phyloP scores from a whole-genome alignment of 2,329 filamentous ascomycete genomes.

The Corinectria fuckeliana region DNA sequence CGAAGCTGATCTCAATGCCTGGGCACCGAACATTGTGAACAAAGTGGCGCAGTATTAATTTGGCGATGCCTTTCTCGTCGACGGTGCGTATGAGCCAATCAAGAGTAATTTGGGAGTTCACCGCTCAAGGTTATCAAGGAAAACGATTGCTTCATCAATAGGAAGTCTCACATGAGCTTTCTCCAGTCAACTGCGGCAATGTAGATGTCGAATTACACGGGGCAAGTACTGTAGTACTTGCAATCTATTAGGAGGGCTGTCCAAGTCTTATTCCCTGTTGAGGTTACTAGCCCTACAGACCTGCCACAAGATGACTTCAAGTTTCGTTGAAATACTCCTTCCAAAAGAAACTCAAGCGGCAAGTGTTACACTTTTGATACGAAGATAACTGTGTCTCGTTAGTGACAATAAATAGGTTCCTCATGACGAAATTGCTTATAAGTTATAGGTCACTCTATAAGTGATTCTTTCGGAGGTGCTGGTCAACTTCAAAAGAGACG shows the following conservation, averaged over 20 bases:
- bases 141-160: too few species aligned
- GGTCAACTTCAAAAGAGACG: conserved; percentile 40
- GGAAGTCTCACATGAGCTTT: too few species aligned
- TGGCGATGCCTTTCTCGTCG: too few species aligned
- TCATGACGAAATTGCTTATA: conserved; percentile 41
- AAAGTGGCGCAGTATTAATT: too few species aligned
- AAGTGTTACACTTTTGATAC: conserved; percentile 43
- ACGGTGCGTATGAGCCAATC: too few species aligned
- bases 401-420: conserved; percentile 41
- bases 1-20: too few species aligned
- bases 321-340: conserved; percentile 52
- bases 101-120: too few species aligned
- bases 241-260: conserved; percentile 47
- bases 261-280: conserved; percentile 44
- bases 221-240: conserved; percentile 48
- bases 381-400: conserved; percentile 49
- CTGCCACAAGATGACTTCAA: conserved; percentile 51
- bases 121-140: too few species aligned
- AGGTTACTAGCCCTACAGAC: conserved; percentile 46
- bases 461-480: conserved; percentile 27
- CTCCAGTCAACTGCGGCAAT: conserved; percentile 20
- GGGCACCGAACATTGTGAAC: too few species aligned
- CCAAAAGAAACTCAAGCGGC: conserved; percentile 30
- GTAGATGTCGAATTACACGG: conserved; percentile 53
- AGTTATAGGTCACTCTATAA: too few species aligned